A percentile compares a stretch with the other conserved stretches of the same genome.
phyloP scores from a whole-genome alignment of 1,139 yeast genomes.

The Diutina catenulata region DNA sequence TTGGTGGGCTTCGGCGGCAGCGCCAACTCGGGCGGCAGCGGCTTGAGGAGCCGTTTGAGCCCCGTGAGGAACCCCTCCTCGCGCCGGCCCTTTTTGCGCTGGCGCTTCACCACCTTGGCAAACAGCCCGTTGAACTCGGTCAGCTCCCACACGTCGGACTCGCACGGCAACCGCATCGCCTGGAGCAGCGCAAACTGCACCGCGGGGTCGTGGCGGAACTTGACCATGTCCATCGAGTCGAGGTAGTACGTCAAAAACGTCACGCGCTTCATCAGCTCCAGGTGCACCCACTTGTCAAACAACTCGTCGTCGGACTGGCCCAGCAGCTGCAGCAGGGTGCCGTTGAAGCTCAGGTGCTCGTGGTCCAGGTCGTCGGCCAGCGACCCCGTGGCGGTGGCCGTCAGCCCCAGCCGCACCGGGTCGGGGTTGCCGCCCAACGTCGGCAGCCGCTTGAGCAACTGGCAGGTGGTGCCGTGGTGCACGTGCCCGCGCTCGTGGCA shows the following conservation, averaged over 20 bases:
- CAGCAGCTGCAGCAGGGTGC: no score
- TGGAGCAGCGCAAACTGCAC: conserved; percentile 67
- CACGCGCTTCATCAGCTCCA: conserved; percentile 66
- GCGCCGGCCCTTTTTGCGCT: conserved; percentile 17
- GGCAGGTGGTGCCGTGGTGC: conserved; percentile 70
- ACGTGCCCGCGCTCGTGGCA: conserved; percentile 67
- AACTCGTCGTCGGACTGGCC: conserved; percentile 15
- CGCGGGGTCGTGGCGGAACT: conserved; percentile 65
- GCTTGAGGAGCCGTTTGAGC: neutral
- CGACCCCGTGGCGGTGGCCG: conserved; percentile 14
- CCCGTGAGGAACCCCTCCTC: neutral
- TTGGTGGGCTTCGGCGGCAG: neutral
- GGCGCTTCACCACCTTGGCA: conserved; percentile 26
- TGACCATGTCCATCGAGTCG: conserved; percentile 70
- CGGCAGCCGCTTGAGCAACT: conserved; percentile 60
- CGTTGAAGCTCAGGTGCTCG: no score
- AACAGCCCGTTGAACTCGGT: conserved; percentile 25
- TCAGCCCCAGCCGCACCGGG: conserved; percentile 20
- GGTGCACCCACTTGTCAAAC: conserved; percentile 55
- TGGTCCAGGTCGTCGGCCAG: conserved; percentile 1
- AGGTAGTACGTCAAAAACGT: conserved; percentile 72
- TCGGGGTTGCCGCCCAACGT: conserved; percentile 58
- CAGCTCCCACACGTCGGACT: conserved; percentile 66
- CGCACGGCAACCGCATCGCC: conserved; percentile 59
- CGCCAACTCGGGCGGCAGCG: neutral